Percentiles rank a stretch among this genome's conserved stretches.
Evolutionary conservation across 495 filamentous ascomycete species (phyloP).

Genomic region (Annulohypoxylon moriforme): DNA sequence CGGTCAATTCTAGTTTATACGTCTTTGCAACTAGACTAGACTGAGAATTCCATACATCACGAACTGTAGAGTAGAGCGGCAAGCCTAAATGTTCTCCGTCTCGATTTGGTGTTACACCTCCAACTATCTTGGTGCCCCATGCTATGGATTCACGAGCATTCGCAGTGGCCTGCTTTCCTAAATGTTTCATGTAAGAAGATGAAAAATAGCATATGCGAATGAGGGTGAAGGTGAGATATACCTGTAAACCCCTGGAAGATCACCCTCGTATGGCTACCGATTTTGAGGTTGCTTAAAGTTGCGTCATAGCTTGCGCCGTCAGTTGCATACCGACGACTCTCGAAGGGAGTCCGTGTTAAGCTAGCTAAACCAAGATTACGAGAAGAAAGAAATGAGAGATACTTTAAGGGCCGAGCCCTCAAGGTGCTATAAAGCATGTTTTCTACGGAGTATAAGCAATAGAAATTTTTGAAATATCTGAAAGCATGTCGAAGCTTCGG

Average conservation of each 20-base stretch:
- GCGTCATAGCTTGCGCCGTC: slow-evolving; percentile 63
- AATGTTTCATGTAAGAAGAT: slow-evolving; percentile 21
- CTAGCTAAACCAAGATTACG: neutral
- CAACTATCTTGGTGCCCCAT: slow-evolving; percentile 90
- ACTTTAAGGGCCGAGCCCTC: slow-evolving; percentile 6
- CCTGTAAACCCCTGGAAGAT: slow-evolving; percentile 94
- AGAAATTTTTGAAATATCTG: neutral
- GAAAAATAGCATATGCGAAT: neutral
- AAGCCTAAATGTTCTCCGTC: slow-evolving; percentile 83
- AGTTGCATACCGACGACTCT: slow-evolving; percentile 8
- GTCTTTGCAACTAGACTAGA: neutral
- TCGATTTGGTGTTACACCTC: slow-evolving; percentile 83
- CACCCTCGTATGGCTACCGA: slow-evolving; percentile 81
- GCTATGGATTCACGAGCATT: slow-evolving; percentile 85
- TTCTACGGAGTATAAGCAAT: neutral
- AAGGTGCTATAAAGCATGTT: slow-evolving; percentile 20
- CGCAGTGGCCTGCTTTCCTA: slow-evolving; percentile 71
- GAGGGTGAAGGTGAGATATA: slow-evolving; percentile 31
- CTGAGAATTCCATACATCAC: slow-evolving; percentile 58
- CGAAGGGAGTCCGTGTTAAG: neutral
- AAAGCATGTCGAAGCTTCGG: neutral
- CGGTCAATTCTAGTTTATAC: neutral
- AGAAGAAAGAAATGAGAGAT: neutral
- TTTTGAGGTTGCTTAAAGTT: slow-evolving; percentile 80
- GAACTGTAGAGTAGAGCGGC: slow-evolving; percentile 80